These are phyloP conservation scores for Leccinum solheimii DNA, from an alignment of 1,284 basidiomycete species.

Conservation along the genomic window DNA sequence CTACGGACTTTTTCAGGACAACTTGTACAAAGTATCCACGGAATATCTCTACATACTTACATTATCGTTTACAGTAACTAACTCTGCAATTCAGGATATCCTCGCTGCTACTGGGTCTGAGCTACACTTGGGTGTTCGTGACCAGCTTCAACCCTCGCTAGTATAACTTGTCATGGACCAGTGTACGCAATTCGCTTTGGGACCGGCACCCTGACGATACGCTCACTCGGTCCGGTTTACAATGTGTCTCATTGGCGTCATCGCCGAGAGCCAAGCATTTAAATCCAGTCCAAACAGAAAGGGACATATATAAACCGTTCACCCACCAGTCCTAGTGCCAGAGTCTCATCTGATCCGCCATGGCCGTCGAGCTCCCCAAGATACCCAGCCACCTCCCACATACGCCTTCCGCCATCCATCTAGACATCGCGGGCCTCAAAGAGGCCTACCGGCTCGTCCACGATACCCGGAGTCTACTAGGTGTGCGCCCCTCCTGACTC, in stretches of 20 bases:
- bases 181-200: too few relatives aligned
- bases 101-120: too few relatives aligned
- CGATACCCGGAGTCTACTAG: not conserved
- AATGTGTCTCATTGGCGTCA: not conserved
- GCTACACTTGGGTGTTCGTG: too few relatives aligned
- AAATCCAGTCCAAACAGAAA: not conserved
- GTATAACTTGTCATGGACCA: too few relatives aligned
- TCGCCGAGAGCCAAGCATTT: not conserved
- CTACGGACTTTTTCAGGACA: not conserved
- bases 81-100: not conserved
- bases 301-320: not conserved
- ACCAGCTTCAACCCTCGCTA: too few relatives aligned
- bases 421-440: not conserved
- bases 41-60: not conserved
- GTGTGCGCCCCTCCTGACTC: not conserved
- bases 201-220: too few relatives aligned
- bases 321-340: not conserved
- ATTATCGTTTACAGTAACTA: too few relatives aligned
- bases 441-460: conserved; percentile 1
- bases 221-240: not conserved
- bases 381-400: not conserved
- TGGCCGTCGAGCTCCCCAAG: not conserved
- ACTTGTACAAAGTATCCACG: not conserved
- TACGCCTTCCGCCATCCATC: not conserved
- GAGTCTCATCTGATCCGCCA: conserved; percentile 1